Base-by-base conservation (phyloP, 2,329 filamentous ascomycete genomes). In the Curvularia spicifera region DNA sequence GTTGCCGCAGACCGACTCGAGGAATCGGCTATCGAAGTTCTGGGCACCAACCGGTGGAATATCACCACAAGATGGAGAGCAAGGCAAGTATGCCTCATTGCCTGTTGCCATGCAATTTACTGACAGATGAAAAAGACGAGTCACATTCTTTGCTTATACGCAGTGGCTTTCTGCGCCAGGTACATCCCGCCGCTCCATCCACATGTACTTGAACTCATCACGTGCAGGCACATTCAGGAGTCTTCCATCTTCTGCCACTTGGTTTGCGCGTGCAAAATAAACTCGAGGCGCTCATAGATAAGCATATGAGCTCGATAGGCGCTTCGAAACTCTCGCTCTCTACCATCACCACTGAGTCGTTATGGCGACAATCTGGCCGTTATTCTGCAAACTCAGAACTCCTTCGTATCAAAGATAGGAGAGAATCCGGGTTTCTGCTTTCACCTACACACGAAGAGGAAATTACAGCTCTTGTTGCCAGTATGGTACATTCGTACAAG, bases 391-490 rank as follows among this genome's bases (percentile, higher is more conserved):
- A 89, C 20, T 85, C 89, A n/a, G 93, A 97, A 88, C 84, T 97
- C 20, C 94, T 97, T 67, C 87, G 85, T 42, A 85, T 98, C 46
- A 79, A 84, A 44, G 95, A 98, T 76, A 87, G 95, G 55, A 95
- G 90, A 76, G 85, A 90, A 6, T 81, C 84, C 0, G 82, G 85
- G 4, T 91, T 91, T 61, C 83, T 99, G 29, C 84, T 99, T 4
- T 89, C 93, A 1, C 95, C 95, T 0, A 99, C 95, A 0, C 95
- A 99, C 61, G 95, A 99, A 72, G 95, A 99, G 75, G 95, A 99
- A 73, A 95, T 99, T 66, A 99, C 95, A 0, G 81, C 84, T 0
- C 81, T 99, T 2, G 91, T 97, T 1, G 86, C 87, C 4, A 85
- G 84, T 55, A 84, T 88, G 15, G 82, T 93, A 1, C 87, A 88